Conservation (phyloP, 2,329 filamentous ascomycete species). For the Epichloe sp. region DNA sequence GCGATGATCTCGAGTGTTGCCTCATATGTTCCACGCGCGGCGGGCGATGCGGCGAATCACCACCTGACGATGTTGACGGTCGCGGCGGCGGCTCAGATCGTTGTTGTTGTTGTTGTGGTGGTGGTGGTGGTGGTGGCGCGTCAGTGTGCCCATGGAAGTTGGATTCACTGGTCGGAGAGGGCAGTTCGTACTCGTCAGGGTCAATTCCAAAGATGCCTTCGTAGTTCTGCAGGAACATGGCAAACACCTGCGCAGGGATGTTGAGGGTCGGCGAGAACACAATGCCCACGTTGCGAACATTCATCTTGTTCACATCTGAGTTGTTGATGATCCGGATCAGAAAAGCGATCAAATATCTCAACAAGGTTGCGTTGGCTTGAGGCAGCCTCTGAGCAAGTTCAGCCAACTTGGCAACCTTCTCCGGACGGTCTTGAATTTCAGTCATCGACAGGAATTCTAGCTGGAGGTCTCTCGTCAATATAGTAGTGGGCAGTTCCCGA, state of each 20-base stretch:
- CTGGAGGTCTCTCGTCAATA: conserved; percentile 82
- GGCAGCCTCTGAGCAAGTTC: conserved; percentile 72
- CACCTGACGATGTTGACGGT: conserved; percentile 35
- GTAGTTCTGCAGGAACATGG: conserved; percentile 85
- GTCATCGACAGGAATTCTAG: conserved; percentile 76
- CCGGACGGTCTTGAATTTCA: conserved; percentile 59
- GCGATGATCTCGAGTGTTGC: conserved; percentile 24
- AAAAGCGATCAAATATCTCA: conserved; percentile 78
- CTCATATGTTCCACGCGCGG: conserved; percentile 21
- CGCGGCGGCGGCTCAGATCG: conserved; percentile 24
- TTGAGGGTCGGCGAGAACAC: conserved; percentile 96
- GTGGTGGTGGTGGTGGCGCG: conserved; percentile 7
- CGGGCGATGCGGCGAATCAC: conserved; percentile 39
- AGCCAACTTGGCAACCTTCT: conserved; percentile 67
- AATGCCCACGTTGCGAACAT: conserved; percentile 90
- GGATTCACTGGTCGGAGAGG: conserved; percentile 28
- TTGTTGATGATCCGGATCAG: conserved; percentile 88
- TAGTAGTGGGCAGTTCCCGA: conserved; percentile 79
- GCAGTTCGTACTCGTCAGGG: conserved; percentile 49
- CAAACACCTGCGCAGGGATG: conserved; percentile 89
- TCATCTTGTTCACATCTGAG: conserved; percentile 91
- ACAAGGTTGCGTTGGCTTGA: conserved; percentile 62
- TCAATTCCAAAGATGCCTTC: conserved; percentile 68
- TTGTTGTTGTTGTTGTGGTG: not conserved
- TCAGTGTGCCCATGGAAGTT: conserved; percentile 21